A percentile compares a stretch with the other conserved stretches of the same genome.
phyloP scores from a whole-genome alignment of 208 protist genomes.

The Herpetomonas tarakana region DNA sequence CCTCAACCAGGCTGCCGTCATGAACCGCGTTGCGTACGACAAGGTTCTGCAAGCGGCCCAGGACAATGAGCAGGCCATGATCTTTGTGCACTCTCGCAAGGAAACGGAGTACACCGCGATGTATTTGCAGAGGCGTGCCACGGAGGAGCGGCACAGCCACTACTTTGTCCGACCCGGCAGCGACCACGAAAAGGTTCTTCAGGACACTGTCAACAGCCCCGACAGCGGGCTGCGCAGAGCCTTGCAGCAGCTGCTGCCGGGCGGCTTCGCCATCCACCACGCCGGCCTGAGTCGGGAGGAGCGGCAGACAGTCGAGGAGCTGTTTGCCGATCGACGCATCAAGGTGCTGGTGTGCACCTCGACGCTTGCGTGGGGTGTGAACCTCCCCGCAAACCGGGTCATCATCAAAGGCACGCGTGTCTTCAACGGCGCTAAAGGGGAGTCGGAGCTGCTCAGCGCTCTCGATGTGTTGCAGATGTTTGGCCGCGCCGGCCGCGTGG shows the following conservation, averaged over 20 bases:
- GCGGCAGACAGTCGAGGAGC: slow-evolving; percentile 95
- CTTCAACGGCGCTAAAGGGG: slow-evolving; percentile 97
- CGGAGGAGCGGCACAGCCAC: slow-evolving; percentile 87
- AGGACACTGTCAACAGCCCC: slow-evolving; percentile 42
- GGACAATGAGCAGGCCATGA: slow-evolving; percentile 94
- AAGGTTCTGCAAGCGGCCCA: slow-evolving; percentile 94
- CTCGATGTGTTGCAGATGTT: slow-evolving; percentile 99
- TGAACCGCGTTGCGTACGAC: slow-evolving; percentile 98
- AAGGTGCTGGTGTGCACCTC: slow-evolving; percentile 98
- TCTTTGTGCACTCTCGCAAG: slow-evolving; percentile 99
- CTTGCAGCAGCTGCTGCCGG: slow-evolving; percentile 84
- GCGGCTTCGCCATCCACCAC: slow-evolving; percentile 99
- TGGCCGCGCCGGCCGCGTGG: slow-evolving; percentile 97
- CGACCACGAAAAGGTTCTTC: slow-evolving; percentile 81
- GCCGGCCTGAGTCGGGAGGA: slow-evolving; percentile 97
- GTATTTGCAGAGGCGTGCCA: slow-evolving; percentile 86
- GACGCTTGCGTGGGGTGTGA: slow-evolving; percentile 99
- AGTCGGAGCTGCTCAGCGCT: slow-evolving; percentile 94
- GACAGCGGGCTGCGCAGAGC: slow-evolving; percentile 30
- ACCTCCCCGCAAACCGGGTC: slow-evolving; percentile 99
- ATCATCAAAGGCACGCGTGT: slow-evolving; percentile 99
- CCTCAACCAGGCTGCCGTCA: slow-evolving; percentile 91
- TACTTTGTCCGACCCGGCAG: slow-evolving; percentile 88
- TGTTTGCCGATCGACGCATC: slow-evolving; percentile 97
- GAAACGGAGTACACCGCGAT: slow-evolving; percentile 97